Conservation (phyloP, 2,329 filamentous ascomycete species). For the Fusarium zealandicum region DNA sequence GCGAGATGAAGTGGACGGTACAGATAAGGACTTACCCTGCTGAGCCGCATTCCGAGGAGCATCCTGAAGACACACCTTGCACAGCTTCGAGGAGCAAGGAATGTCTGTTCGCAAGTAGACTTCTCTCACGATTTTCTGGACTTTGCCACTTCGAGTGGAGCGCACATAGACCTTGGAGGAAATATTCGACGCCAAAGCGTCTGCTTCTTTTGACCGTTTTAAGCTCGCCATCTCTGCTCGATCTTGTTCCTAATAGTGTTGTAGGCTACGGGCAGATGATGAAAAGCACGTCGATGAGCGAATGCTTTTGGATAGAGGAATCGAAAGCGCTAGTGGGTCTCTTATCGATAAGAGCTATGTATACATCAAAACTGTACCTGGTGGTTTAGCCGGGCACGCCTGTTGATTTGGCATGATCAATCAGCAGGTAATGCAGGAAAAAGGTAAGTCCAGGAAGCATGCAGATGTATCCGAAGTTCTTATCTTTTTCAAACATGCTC, state of each 20-base stretch:
- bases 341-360: constrained; percentile 45
- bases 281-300: constrained; percentile 32
- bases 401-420: too few species aligned
- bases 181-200: constrained; percentile 72
- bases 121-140: constrained; percentile 98
- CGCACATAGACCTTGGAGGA: constrained; percentile 96
- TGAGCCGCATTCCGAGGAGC: constrained; percentile 83
- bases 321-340: constrained; percentile 36
- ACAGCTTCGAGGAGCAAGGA: constrained; percentile 92
- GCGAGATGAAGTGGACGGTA: background rate
- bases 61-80: constrained; percentile 74
- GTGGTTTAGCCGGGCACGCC: too few species aligned
- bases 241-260: constrained; percentile 1
- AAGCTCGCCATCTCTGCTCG: constrained; percentile 66
- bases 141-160: constrained; percentile 93
- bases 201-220: constrained; percentile 63
- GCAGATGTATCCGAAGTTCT: too few species aligned
- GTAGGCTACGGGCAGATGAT: constrained; percentile 19
- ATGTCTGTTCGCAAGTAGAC: constrained; percentile 96
- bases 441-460: too few species aligned
- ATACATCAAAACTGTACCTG: background rate
- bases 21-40: constrained; percentile 62
- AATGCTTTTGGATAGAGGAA: constrained; percentile 14
- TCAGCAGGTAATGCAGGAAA: too few species aligned
- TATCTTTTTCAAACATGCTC: too few species aligned